Conservation (phyloP, 345 rosid species). For the Carallia brachiata region DNA sequence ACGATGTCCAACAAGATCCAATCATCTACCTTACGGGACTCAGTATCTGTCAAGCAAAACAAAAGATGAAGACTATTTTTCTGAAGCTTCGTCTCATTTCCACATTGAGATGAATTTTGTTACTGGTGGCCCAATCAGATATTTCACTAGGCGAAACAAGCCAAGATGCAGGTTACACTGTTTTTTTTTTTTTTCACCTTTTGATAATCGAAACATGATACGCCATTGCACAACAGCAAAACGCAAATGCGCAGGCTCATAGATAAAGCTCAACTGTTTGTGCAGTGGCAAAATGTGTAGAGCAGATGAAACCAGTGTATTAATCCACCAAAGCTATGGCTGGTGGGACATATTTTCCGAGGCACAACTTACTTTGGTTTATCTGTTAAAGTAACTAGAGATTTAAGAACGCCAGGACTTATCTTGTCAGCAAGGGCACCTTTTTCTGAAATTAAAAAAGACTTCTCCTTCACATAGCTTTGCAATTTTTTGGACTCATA, state of each 20-base stretch:
- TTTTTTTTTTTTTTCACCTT: no score
- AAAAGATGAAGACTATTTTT: background rate
- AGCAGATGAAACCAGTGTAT: no score
- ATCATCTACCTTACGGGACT: background rate
- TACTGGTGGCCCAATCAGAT: background rate
- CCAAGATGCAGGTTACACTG: no score
- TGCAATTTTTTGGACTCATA: slow-evolving; percentile 63
- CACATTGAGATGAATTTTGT: background rate
- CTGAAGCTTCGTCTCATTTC: background rate
- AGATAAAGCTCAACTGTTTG: background rate
- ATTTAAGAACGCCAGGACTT: slow-evolving; percentile 59
- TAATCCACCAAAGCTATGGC: no score
- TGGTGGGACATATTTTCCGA: background rate
- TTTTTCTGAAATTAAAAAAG: slow-evolving; percentile 57
- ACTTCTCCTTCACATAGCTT: slow-evolving; percentile 71
- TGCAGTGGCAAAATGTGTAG: background rate
- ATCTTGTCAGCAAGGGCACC: slow-evolving; percentile 77
- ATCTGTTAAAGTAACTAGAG: slow-evolving; percentile 60
- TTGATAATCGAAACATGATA: no score
- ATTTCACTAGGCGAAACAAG: background rate
- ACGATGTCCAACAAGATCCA: background rate
- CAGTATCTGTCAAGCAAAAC: background rate
- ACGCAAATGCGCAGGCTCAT: background rate
- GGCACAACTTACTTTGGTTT: slow-evolving; percentile 43
- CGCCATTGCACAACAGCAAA: background rate